These are phyloP conservation scores for Orbilia brochopaga DNA, from an alignment of 2,329 filamentous ascomycete species.

Conservation along the genomic window DNA sequence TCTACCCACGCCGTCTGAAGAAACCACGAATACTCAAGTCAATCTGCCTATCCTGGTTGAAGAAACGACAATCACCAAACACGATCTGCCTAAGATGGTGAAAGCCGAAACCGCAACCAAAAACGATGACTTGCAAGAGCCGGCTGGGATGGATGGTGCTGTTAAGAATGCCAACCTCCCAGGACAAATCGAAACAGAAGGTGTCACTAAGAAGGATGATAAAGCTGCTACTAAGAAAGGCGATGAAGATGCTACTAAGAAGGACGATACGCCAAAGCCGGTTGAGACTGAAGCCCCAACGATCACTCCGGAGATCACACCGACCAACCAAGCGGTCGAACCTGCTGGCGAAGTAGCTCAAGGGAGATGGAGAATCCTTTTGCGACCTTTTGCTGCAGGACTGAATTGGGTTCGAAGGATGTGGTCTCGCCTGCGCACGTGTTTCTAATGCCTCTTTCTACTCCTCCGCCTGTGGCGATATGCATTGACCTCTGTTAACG, in stretches of 20 bases:
- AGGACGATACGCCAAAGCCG: neutral
- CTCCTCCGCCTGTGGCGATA: neutral
- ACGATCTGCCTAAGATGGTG: neutral
- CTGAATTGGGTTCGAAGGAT: neutral
- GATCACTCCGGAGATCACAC: neutral
- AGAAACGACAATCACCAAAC: neutral
- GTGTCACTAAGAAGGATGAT: too few species aligned
- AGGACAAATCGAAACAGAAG: neutral
- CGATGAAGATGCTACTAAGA: neutral
- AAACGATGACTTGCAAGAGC: slow-evolving; percentile 10
- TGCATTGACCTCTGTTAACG: neutral
- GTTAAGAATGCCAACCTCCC: neutral
- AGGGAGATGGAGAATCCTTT: slow-evolving; percentile 16
- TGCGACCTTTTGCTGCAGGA: neutral
- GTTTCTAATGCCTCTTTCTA: neutral
- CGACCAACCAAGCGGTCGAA: neutral
- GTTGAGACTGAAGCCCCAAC: neutral
- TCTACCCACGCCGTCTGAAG: too few species aligned
- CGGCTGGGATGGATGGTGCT: slow-evolving; percentile 8
- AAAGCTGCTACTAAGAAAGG: neutral
- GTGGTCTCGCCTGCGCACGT: neutral
- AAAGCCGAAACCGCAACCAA: neutral
- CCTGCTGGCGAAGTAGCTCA: neutral
- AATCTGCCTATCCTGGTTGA: neutral
- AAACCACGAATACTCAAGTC: too few species aligned